These are phyloP conservation scores for Zanthoxylum bungeanum DNA, from an alignment of 345 rosid species.

Conservation along the genomic window DNA sequence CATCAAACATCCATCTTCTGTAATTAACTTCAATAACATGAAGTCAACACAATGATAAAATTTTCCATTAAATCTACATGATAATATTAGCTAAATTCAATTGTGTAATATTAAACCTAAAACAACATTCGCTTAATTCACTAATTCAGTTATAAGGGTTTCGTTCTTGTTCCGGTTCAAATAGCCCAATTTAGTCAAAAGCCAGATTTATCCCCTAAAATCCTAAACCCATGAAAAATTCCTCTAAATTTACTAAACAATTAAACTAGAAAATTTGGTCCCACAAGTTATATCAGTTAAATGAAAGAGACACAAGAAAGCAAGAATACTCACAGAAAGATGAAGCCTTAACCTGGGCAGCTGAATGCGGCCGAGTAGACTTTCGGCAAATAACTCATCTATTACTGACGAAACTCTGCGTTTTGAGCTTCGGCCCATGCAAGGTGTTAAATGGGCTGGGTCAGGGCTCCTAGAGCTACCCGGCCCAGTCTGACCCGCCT, in stretches of 20 bases:
- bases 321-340: neutral
- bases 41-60: neutral
- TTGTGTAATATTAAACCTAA: neutral
- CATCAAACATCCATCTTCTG: neutral
- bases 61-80: neutral
- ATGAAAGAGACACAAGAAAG: neutral
- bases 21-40: neutral
- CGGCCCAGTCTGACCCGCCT: too few relatives aligned
- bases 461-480: neutral
- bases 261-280: neutral
- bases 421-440: neutral
- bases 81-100: neutral
- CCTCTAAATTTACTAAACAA: too few relatives aligned
- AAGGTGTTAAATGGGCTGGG: neutral
- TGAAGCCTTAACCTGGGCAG: neutral
- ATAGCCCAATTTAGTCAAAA: neutral
- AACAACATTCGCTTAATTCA: neutral
- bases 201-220: neutral
- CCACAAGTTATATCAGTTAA: neutral
- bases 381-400: too few relatives aligned
- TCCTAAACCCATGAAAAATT: neutral
- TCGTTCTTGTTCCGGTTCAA: neutral
- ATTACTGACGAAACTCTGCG: neutral
- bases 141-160: neutral
- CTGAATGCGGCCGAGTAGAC: too few relatives aligned